Evolutionary conservation across 192 early-diverging fungal species (phyloP).

Genomic region (Backusella luteola): DNA sequence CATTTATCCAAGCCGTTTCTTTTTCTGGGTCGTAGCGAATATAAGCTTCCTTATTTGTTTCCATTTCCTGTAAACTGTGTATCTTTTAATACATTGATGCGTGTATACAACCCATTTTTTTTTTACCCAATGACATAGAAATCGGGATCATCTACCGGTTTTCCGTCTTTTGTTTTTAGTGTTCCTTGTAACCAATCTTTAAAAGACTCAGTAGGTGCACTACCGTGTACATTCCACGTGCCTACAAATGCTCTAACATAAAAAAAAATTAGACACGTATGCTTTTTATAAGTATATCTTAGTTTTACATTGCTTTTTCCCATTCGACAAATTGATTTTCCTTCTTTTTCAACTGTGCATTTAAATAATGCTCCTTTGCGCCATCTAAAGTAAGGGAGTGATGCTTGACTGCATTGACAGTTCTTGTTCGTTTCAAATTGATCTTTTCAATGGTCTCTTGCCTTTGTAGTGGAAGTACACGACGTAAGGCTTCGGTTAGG

Average conservation of each 20-base stretch:
- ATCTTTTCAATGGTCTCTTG: constrained; percentile 18
- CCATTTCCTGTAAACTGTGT: constrained; percentile 88
- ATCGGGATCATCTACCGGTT: constrained; percentile 46
- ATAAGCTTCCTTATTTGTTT: constrained; percentile 84
- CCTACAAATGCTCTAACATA: constrained; percentile 68
- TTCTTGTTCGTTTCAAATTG: constrained; percentile 15
- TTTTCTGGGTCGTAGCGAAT: constrained; percentile 77
- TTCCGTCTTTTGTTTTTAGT: constrained; percentile 38
- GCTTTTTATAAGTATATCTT: not conserved
- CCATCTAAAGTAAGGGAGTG: not conserved
- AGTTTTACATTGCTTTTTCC: constrained; percentile 32
- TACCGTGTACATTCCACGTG: constrained; percentile 92
- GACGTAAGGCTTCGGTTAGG: not conserved
- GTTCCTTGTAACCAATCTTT: constrained; percentile 61
- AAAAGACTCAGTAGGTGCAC: constrained; percentile 55
- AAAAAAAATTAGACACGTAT: not conserved
- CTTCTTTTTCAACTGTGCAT: constrained; percentile 27
- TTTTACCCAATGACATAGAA: constrained; percentile 71
- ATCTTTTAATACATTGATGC: not conserved
- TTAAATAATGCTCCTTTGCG: constrained; percentile 30
- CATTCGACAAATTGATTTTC: constrained; percentile 41
- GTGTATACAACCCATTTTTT: not conserved
- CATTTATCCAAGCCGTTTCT: constrained; percentile 80
- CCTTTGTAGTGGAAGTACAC: constrained; percentile 25
- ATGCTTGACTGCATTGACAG: not conserved